Evolutionary conservation across 2,329 filamentous ascomycete species (phyloP).

Genomic region (Clonostachys rosea): DNA sequence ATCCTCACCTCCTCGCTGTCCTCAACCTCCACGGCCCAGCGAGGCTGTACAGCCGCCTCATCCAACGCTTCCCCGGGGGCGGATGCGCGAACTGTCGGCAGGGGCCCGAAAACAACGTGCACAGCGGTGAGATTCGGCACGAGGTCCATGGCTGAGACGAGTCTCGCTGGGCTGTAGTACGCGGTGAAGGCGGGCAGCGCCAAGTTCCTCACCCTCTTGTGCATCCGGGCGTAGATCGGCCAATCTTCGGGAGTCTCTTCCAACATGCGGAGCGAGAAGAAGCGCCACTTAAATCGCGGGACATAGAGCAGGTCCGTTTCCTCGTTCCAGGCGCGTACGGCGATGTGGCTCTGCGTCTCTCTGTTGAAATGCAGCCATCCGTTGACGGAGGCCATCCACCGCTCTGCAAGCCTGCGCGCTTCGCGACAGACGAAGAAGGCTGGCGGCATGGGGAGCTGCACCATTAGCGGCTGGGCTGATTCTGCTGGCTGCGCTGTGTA

Average conservation of each 20-base stretch:
- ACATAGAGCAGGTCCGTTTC: not conserved
- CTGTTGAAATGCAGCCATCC: not conserved
- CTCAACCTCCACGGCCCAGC: not conserved
- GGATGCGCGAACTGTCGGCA: conserved; percentile 6
- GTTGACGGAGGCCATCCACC: conserved; percentile 6
- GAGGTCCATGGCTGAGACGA: conserved; percentile 6
- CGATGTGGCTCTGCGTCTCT: not conserved
- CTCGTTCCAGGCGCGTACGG: conserved; percentile 7
- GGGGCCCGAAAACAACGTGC: conserved; percentile 12
- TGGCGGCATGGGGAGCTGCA: conserved; percentile 9
- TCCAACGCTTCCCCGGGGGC: too few species aligned
- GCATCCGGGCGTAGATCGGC: too few species aligned
- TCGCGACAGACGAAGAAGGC: conserved; percentile 12
- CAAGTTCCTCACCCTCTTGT: conserved; percentile 7
- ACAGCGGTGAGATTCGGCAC: conserved; percentile 11
- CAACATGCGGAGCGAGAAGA: too few species aligned
- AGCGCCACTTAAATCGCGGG: too few species aligned
- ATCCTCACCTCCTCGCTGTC: conserved; percentile 6
- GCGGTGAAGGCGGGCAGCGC: conserved; percentile 16
- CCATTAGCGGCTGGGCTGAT: not conserved
- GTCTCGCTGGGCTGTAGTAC: conserved; percentile 12
- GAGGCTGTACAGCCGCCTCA: too few species aligned
- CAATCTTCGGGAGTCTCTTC: too few species aligned
- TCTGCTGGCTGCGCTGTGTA: too few species aligned
- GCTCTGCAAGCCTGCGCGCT: conserved; percentile 7